Evolutionary conservation across 1,284 basidiomycete genomes (phyloP).

Genomic region (Ceratobasidium sp.): DNA sequence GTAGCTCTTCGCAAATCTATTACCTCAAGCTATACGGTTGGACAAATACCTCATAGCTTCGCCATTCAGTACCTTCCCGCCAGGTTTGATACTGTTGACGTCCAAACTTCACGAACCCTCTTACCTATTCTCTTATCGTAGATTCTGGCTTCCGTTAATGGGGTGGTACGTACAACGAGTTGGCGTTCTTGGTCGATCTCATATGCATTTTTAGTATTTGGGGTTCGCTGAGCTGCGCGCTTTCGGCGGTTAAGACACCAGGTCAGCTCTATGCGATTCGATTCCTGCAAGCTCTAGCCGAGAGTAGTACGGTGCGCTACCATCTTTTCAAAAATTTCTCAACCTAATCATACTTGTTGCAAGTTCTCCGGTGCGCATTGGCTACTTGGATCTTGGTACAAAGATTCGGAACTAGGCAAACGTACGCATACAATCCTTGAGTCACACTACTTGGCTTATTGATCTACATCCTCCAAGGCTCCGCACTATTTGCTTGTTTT

Average conservation of each 20-base stretch:
- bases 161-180: slow-evolving; percentile 17
- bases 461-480: not conserved
- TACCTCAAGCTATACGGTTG: slow-evolving; percentile 22
- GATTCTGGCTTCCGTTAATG: slow-evolving; percentile 41
- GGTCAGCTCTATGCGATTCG: slow-evolving; percentile 35
- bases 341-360: not conserved
- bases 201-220: slow-evolving; percentile 6
- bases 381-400: slow-evolving; percentile 41
- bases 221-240: slow-evolving; percentile 35
- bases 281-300: slow-evolving; percentile 34
- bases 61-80: slow-evolving; percentile 41
- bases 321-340: no score
- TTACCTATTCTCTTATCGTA: not conserved
- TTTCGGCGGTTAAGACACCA: slow-evolving; percentile 35
- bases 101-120: not conserved
- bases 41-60: slow-evolving; percentile 42
- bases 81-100: not conserved
- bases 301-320: slow-evolving; percentile 37
- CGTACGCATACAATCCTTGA: not conserved
- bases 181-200: no score
- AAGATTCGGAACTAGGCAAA: slow-evolving; percentile 41
- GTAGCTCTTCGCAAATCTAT: not conserved
- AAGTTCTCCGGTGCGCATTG: slow-evolving; percentile 41
- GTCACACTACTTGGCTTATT: not conserved
- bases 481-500: slow-evolving; percentile 37